phyloP scores from a whole-genome alignment of 2,329 filamentous ascomycete genomes.

The Pseudogymnoascus sp. region DNA sequence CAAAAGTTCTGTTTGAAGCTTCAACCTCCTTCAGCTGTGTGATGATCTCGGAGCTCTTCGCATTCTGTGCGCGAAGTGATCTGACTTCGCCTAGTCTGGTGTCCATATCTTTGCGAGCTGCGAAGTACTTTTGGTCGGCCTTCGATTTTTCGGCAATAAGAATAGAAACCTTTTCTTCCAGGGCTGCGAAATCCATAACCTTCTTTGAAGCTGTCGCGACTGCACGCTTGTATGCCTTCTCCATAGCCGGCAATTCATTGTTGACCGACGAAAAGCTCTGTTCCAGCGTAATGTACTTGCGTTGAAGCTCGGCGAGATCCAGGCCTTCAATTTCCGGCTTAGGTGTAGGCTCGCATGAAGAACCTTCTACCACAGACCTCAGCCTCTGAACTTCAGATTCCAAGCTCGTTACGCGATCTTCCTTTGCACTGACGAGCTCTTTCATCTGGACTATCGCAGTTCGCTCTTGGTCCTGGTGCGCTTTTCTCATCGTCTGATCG shows the following conservation, averaged over 20 bases:
- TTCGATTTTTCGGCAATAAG: constrained; percentile 86
- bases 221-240: constrained; percentile 83
- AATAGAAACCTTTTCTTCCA: constrained; percentile 71
- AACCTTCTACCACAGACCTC: constrained; percentile 45
- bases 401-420: constrained; percentile 70
- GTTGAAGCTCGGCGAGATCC: constrained; percentile 61
- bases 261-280: constrained; percentile 78
- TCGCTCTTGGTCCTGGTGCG: constrained; percentile 68
- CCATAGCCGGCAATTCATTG: constrained; percentile 80
- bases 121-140: constrained; percentile 96
- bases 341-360: constrained; percentile 28
- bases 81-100: constrained; percentile 73
- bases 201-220: constrained; percentile 80
- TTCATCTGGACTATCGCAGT: constrained; percentile 64
- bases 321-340: constrained; percentile 48
- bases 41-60: constrained; percentile 88
- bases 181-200: constrained; percentile 62
- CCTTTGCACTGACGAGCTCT: constrained; percentile 70
- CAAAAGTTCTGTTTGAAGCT: constrained; percentile 62
- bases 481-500: constrained; percentile 71
- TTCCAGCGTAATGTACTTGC: constrained; percentile 66
- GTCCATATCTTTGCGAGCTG: constrained; percentile 89
- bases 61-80: constrained; percentile 70
- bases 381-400: constrained; percentile 77
- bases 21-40: constrained; percentile 88